Evolutionary conservation across 352 stramenopile species (phyloP).

Genomic region (Pythium diclinum): DNA sequence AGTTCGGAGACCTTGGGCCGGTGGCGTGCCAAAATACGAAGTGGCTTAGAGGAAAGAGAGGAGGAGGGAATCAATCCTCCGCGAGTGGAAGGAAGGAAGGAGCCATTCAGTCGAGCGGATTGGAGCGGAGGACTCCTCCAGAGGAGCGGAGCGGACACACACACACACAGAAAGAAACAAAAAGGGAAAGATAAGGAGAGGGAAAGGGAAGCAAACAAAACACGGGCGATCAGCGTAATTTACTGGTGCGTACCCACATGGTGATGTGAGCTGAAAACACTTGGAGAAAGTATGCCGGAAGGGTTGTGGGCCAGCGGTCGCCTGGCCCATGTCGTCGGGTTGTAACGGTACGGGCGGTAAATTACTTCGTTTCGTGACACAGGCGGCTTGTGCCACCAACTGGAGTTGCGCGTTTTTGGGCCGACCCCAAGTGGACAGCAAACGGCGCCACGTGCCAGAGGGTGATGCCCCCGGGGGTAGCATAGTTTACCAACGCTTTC

Average conservation of each 20-base stretch:
- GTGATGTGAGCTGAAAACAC: not conserved
- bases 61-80: no score
- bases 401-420: constrained; percentile 20
- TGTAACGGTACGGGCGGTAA: constrained; percentile 18
- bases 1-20: constrained; percentile 12
- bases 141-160: constrained; percentile 5
- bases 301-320: constrained; percentile 6
- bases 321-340: constrained; percentile 20
- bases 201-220: constrained; percentile 7
- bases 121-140: not conserved
- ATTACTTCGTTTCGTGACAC: constrained; percentile 6
- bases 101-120: not conserved
- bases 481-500: not conserved
- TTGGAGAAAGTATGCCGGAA: constrained; percentile 8
- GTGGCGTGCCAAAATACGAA: constrained; percentile 20
- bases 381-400: constrained; percentile 21
- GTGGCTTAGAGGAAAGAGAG: constrained; percentile 4
- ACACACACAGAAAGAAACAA: not conserved
- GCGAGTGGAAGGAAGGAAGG: no score
- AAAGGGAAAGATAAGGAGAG: constrained; percentile 2
- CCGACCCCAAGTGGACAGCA: not conserved
- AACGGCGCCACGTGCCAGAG: constrained; percentile 1
- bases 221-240: not conserved
- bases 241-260: not conserved
- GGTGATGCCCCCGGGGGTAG: not conserved